Conservation (phyloP, 306 rosid genomes). For the Cucumis melo region DNA sequence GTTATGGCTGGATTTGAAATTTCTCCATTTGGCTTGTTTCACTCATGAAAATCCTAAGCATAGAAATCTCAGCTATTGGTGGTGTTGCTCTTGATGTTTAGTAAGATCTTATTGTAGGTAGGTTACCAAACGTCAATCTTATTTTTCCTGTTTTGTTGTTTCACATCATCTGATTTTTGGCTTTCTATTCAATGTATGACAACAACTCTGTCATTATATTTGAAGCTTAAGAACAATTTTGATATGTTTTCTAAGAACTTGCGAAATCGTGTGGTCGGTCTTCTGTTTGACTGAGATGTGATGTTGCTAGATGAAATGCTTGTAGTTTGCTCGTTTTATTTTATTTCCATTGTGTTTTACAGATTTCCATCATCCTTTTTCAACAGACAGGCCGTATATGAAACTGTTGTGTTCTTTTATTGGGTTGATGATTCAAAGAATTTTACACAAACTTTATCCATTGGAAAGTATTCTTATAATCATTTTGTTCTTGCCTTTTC, state of each 20-base stretch:
- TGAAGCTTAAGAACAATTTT: neutral
- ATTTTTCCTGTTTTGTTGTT: neutral
- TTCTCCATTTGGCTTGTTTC: constrained; percentile 1
- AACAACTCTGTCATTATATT: neutral
- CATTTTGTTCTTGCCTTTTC: neutral
- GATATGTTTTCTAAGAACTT: neutral
- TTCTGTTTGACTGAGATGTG: neutral
- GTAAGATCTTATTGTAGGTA: neutral
- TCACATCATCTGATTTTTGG: neutral
- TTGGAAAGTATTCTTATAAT: neutral
- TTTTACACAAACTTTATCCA: neutral
- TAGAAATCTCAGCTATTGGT: neutral
- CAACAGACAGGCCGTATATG: neutral
- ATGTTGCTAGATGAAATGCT: neutral
- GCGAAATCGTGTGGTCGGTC: neutral
- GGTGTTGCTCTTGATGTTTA: neutral
- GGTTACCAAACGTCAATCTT: neutral
- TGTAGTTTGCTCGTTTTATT: neutral
- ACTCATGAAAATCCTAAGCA: neutral
- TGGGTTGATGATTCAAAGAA: neutral
- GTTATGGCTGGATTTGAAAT: neutral
- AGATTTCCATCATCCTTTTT: neutral
- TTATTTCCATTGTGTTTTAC: neutral
- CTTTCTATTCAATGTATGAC: neutral
- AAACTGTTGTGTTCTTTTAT: neutral